Percentiles rank a stretch among this genome's conserved stretches.
phyloP scores from a whole-genome alignment of 2,329 filamentous ascomycete species.

The Aspergillus fischeri region DNA sequence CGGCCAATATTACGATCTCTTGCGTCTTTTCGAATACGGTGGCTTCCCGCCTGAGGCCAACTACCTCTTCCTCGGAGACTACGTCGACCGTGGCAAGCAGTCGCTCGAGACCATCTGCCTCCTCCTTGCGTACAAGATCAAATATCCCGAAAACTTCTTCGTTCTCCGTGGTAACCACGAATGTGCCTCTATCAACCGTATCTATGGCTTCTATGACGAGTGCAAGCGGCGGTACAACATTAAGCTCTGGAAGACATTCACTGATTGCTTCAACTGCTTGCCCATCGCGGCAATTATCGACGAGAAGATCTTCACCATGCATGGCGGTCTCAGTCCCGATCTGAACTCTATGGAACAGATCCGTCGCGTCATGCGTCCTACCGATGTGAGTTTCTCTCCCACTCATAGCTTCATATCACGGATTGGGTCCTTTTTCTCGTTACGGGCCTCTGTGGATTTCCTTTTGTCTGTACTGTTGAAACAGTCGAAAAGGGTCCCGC shows the following conservation, averaged over 20 bases:
- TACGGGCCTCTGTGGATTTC: no score
- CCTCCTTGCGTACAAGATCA: slow-evolving; percentile 97
- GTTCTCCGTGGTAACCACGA: slow-evolving; percentile 98
- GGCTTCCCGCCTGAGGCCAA: slow-evolving; percentile 98
- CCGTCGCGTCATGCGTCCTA: slow-evolving; percentile 95
- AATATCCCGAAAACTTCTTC: slow-evolving; percentile 99
- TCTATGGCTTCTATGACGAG: slow-evolving; percentile 99
- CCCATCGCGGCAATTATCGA: slow-evolving; percentile 98
- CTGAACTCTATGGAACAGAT: slow-evolving; percentile 99
- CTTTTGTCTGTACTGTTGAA: slow-evolving; percentile 2
- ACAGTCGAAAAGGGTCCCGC: slow-evolving; percentile 13
- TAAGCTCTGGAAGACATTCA: slow-evolving; percentile 99
- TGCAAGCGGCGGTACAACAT: slow-evolving; percentile 99
- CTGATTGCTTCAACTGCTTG: slow-evolving; percentile 98
- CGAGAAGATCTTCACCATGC: slow-evolving; percentile 99
- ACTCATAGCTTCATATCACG: slow-evolving; percentile 8
- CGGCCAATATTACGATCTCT: slow-evolving; percentile 96
- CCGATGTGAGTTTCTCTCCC: slow-evolving; percentile 69
- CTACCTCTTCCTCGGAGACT: slow-evolving; percentile 98
- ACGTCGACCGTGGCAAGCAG: slow-evolving; percentile 98
- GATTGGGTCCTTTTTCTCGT: neutral
- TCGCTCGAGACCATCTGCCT: slow-evolving; percentile 98
- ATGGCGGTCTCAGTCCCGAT: slow-evolving; percentile 93
- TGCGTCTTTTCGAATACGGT: slow-evolving; percentile 96
- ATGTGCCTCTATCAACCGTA: slow-evolving; percentile 97